Base-by-base conservation (phyloP, 148 eudicot species). In the Heliamphora exappendiculata region DNA sequence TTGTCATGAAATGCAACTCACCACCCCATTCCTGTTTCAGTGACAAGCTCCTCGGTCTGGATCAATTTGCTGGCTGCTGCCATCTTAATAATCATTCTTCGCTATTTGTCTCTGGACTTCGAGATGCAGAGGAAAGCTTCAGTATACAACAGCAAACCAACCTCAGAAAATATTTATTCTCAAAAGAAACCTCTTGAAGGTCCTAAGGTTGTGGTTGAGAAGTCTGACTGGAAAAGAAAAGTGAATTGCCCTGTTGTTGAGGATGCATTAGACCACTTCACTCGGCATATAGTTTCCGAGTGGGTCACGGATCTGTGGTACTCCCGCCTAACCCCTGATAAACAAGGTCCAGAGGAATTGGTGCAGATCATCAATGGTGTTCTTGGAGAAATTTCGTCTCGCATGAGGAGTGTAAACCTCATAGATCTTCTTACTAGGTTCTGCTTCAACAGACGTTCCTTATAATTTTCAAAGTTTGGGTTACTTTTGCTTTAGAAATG, bases 271-370 rank as follows among this genome's bases (percentile, higher is more conserved):
- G 92, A 95, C 79, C 94, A 91, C 26, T 91, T 95, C 73, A 87
- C 94, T 36, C 84, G 91, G 76, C 99, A 89, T 84, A 75, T 95
- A 73, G 89, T 93, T 75, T 93, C 91, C 67, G 99, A 95, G 79
- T 95, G 98, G 99, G 94, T 95, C 68, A 93, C 97, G 50, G 98
- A 93, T 86, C 91, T 93, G 74, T 95, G 99, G 99, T 95, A 95
- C 76, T 86, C 91, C 59, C 89, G 88, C 79, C 62, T 95, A 73
- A 92, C 99, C 14, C 91, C 97, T 77, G 99, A 95, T 77, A 89
- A 76, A 79, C 93, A 93, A 81, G 94, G 94, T 71, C 99, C 99
- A 49, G 98, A 95, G 79, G 99, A 91, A 79, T 81, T 95, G 76
- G 91, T 88, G 84, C 87, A 84, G 83, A 85, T 95, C 77, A 89